Conservation (phyloP, 2,329 filamentous ascomycete species). For the Phaeosphaeriaceae sp. region DNA sequence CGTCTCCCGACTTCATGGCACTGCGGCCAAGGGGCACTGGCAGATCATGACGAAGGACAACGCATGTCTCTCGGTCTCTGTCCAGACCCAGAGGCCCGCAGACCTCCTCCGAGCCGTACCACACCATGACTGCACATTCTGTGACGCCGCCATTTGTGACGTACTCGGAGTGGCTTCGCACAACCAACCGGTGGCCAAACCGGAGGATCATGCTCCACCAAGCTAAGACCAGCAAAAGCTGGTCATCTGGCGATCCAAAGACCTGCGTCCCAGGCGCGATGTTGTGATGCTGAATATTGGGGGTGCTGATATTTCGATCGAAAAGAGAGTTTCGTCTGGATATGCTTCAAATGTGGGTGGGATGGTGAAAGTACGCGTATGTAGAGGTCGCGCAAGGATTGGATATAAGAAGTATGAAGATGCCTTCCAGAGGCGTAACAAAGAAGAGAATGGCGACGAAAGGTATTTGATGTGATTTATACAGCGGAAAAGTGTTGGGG, state of each 20-base stretch:
- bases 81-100: neutral
- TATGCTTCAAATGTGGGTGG: neutral
- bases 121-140: neutral
- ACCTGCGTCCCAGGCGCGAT: constrained; percentile 9
- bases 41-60: neutral
- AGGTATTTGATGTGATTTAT: neutral
- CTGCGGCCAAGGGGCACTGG: neutral
- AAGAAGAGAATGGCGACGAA: neutral
- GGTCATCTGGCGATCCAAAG: neutral
- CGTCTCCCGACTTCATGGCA: constrained; percentile 20
- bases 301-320: neutral
- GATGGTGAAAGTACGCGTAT: neutral
- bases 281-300: constrained; percentile 1
- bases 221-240: neutral
- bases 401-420: neutral
- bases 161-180: constrained; percentile 9
- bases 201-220: constrained; percentile 15
- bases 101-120: neutral
- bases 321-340: neutral
- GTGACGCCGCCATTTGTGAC: constrained; percentile 1
- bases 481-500: neutral
- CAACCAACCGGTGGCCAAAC: constrained; percentile 14
- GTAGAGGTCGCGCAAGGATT: neutral
- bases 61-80: neutral
- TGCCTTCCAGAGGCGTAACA: constrained; percentile 9